These are phyloP conservation scores for Metschnikowia kofuensis DNA, from an alignment of 805 yeast species.

Conservation along the genomic window DNA sequence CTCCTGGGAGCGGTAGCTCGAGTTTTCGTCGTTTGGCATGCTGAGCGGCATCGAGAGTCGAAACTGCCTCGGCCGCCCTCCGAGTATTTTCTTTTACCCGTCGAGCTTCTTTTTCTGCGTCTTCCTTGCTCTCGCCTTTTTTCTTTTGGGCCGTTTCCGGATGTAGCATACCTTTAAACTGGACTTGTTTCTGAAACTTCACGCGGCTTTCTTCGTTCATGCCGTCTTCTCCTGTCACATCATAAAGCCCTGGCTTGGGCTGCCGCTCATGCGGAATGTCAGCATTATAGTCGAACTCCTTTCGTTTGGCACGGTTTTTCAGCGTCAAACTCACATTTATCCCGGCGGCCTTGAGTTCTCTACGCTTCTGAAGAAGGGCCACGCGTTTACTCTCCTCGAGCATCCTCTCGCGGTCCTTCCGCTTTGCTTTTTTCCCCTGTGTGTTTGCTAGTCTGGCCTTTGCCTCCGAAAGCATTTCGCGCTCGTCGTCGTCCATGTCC, in stretches of 20 bases:
- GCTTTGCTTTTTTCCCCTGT: conserved; percentile 89
- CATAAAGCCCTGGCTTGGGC: conserved; percentile 69
- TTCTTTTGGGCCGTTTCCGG: conserved; percentile 33
- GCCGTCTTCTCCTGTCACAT: conserved; percentile 56
- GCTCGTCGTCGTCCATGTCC: conserved; percentile 81
- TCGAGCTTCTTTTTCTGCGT: conserved; percentile 17
- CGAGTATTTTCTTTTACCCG: conserved; percentile 16
- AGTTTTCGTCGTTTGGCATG: conserved; percentile 25
- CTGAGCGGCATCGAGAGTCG: conserved; percentile 20
- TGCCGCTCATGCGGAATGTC: conserved; percentile 77
- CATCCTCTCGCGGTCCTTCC: conserved; percentile 83
- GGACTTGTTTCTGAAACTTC: conserved; percentile 44
- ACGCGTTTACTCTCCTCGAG: conserved; percentile 74
- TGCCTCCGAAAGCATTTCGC: conserved; percentile 94
- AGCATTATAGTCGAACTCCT: conserved; percentile 75
- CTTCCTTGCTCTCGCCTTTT: conserved; percentile 26
- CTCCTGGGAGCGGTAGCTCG: conserved; percentile 25
- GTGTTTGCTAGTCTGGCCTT: conserved; percentile 87
- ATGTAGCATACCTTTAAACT: conserved; percentile 43
- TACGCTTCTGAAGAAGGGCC: conserved; percentile 71
- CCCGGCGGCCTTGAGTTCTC: conserved; percentile 83
- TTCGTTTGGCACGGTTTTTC: conserved; percentile 50
- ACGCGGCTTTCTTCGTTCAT: conserved; percentile 35
- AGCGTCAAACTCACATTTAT: conserved; percentile 50
- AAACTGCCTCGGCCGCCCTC: conserved; percentile 23